Evolutionary conservation across 1,284 basidiomycete species (phyloP), one percentile per base, ranked within the genome.

Genomic region (Leccinum solheimii): DNA sequence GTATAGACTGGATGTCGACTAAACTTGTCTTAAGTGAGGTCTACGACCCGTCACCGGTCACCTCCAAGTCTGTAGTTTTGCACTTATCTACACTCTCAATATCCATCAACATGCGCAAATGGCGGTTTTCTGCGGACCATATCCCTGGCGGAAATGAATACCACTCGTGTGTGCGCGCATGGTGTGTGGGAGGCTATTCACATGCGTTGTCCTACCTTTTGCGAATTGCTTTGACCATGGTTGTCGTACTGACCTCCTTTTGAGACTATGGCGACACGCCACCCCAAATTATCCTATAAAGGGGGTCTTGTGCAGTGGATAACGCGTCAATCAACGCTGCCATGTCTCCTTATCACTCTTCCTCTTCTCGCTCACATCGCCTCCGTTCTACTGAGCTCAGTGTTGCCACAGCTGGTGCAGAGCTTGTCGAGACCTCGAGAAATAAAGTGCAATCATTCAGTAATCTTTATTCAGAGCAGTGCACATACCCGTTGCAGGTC

Each of bases 261-360:
- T 55, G 55, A 60, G 53, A 55, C n/a, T 43, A 43, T 30, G 58
- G 58, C 48, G 40, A 58, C 49, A 51, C 58, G 48, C 69, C 59
- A 66, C 62, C 30, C 14, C 21, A 4, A 43, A 53, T n/a, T 6
- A 54, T 10, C 36, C 30, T 62, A 62, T 71, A 68, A 69, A 69
- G 53, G 53, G 38, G 36, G 23, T 16, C 4, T 14, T 13, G 55
- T 51, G 19, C 16, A 49, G 51, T 26, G 34, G 27, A 52, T 34
- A 19, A 23, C 9, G n/a, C 26, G 40, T 40, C 30, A 14, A 27
- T 48, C 50, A n/a, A 50, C 36, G 5, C 23, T 49, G 59, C 4
- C 16, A 61, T 68, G 59, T 52, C 54, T 10, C 19, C 50, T 54
- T 49, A 43, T 14, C 45, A 55, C 27, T 32, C 49, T 26, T 43